A percentile compares a stretch with the other conserved stretches of the same genome.
phyloP scores from a whole-genome alignment of 208 protist genomes.

The Trypanosoma melophagium region DNA sequence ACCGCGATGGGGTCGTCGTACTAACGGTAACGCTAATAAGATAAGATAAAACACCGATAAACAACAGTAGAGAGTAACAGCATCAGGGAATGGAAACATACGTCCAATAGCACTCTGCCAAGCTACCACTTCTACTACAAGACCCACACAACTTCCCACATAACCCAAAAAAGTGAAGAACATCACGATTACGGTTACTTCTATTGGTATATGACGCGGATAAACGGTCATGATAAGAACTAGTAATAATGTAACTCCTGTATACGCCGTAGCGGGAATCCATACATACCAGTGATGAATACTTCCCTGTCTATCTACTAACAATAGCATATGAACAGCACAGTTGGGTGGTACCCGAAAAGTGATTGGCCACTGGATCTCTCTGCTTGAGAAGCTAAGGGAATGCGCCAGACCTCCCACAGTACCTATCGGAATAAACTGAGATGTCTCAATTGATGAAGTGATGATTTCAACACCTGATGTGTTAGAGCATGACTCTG shows the following conservation, averaged over 20 bases:
- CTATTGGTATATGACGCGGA: slow-evolving; percentile 23
- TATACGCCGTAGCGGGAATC: slow-evolving; percentile 59
- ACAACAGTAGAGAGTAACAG: slow-evolving; percentile 68
- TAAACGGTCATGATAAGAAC: slow-evolving; percentile 29
- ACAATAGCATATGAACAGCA: slow-evolving; percentile 36
- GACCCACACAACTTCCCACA: slow-evolving; percentile 56
- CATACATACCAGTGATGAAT: slow-evolving; percentile 62
- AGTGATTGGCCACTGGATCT: slow-evolving; percentile 26
- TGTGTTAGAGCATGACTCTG: not conserved
- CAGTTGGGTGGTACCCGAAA: slow-evolving; percentile 36
- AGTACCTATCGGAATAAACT: not conserved
- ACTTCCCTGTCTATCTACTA: slow-evolving; percentile 40
- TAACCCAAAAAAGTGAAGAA: slow-evolving; percentile 56
- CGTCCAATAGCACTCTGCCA: slow-evolving; percentile 60
- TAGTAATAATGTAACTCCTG: slow-evolving; percentile 30
- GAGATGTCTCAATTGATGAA: not conserved
- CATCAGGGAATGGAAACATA: slow-evolving; percentile 61
- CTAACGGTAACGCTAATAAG: slow-evolving; percentile 28
- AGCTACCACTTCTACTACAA: slow-evolving; percentile 52
- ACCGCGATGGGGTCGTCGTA: slow-evolving; percentile 23
- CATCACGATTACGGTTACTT: slow-evolving; percentile 28
- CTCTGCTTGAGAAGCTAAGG: slow-evolving; percentile 11
- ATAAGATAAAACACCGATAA: slow-evolving; percentile 50
- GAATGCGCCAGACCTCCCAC: not conserved
- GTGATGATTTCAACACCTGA: slow-evolving; percentile 4